Conservation (phyloP, 495 filamentous ascomycete species). For the Podospora pseudoanserina region DNA sequence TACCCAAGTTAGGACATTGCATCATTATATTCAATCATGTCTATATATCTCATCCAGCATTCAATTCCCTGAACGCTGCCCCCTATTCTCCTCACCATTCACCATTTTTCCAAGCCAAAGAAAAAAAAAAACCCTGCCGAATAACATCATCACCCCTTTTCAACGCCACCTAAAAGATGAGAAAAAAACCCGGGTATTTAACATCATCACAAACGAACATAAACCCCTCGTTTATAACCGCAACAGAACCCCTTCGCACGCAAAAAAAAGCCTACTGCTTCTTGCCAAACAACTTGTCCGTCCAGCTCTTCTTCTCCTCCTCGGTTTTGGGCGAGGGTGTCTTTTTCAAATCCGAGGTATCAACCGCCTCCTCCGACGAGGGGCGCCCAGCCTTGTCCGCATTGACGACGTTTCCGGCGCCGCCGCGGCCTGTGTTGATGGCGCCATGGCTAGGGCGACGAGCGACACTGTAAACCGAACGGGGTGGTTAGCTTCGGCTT, state of each 20-base stretch:
- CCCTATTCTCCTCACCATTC: background rate
- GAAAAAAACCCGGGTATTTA: background rate
- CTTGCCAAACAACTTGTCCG: constrained; percentile 51
- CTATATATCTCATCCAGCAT: background rate
- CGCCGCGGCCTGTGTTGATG: constrained; percentile 52
- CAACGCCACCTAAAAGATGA: background rate
- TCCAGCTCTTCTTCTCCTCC: constrained; percentile 41
- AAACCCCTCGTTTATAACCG: background rate
- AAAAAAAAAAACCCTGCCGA: background rate
- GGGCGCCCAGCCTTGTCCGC: constrained; percentile 23
- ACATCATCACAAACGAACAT: background rate
- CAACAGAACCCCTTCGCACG: constrained; percentile 3
- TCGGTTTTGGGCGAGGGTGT: constrained; percentile 20
- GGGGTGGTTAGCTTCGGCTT: background rate
- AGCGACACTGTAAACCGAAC: constrained; percentile 31
- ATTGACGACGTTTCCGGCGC: constrained; percentile 54
- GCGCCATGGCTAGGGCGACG: constrained; percentile 37
- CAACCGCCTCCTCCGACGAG: constrained; percentile 27
- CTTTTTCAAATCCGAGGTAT: background rate
- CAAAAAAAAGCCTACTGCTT: constrained; percentile 24
- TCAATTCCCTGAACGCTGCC: background rate
- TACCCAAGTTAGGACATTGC: background rate
- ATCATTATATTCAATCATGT: background rate
- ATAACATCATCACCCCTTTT: background rate
- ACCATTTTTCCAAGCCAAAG: background rate